A percentile compares a stretch with the other conserved stretches of the same genome.
Evolutionary conservation across 2,329 filamentous ascomycete genomes (phyloP).

Genomic region (Paraphaeosphaeria sporulosa): DNA sequence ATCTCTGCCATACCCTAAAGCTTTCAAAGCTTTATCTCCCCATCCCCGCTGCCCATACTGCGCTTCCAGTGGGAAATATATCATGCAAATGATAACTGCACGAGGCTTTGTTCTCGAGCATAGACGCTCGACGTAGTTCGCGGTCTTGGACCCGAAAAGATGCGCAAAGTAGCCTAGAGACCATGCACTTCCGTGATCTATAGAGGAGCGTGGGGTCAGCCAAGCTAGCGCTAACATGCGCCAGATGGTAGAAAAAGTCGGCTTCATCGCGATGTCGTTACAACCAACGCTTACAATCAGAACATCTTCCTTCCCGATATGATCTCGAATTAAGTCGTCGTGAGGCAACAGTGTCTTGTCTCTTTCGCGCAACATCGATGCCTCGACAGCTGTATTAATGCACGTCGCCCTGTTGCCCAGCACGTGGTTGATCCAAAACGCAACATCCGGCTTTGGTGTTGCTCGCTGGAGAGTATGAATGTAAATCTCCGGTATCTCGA

Average conservation of each 20-base stretch:
- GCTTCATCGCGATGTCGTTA: slow-evolving; percentile 47
- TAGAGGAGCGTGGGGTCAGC: slow-evolving; percentile 30
- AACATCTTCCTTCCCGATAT: slow-evolving; percentile 39
- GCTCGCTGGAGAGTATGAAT: slow-evolving; percentile 30
- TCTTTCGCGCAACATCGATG: slow-evolving; percentile 43
- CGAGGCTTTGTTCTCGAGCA: slow-evolving; percentile 40
- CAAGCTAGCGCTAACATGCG: slow-evolving; percentile 46
- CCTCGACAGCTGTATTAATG: slow-evolving; percentile 48
- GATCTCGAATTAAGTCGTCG: slow-evolving; percentile 46
- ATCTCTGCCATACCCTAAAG: slow-evolving; percentile 40
- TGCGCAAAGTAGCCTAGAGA: slow-evolving; percentile 41
- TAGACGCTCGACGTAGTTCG: slow-evolving; percentile 37
- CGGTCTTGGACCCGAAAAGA: slow-evolving; percentile 38
- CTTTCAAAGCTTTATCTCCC: slow-evolving; percentile 41
- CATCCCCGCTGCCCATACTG: slow-evolving; percentile 39
- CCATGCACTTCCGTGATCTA: slow-evolving; percentile 35
- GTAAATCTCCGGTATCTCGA: slow-evolving; percentile 40
- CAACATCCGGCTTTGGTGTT: slow-evolving; percentile 42
- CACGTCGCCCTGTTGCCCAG: slow-evolving; percentile 42
- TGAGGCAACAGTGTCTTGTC: slow-evolving; percentile 36
- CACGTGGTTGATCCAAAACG: slow-evolving; percentile 48
- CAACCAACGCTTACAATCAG: slow-evolving; percentile 48
- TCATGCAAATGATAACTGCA: slow-evolving; percentile 48
- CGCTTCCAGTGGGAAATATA: slow-evolving; percentile 47
- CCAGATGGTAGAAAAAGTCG: slow-evolving; percentile 33